Percentiles rank a stretch among this genome's conserved stretches.
Conservation (phyloP, 176 grass and related monocot species). For the Cenchrus fungigraminus region DNA sequence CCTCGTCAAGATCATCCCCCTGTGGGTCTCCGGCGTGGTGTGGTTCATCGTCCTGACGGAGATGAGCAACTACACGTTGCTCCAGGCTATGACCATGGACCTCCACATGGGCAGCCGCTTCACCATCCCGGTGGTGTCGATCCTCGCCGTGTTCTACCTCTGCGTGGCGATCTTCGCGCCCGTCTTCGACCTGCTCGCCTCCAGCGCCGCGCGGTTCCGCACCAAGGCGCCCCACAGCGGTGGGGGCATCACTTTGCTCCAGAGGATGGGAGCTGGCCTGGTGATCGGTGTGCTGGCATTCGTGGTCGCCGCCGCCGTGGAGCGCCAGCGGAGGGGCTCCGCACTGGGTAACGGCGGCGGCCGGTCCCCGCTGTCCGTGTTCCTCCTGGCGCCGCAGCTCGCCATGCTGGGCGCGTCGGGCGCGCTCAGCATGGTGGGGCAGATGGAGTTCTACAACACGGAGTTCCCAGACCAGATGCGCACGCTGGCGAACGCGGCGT, state of each 20-base stretch:
- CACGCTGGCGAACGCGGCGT: slow-evolving; percentile 38
- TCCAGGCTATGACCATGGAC: slow-evolving; percentile 46
- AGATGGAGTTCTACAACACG: slow-evolving; percentile 72
- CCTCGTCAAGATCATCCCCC: slow-evolving; percentile 39
- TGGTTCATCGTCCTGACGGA: slow-evolving; percentile 34
- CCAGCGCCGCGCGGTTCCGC: not conserved
- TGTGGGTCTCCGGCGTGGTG: slow-evolving; percentile 50
- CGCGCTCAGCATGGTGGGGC: slow-evolving; percentile 49
- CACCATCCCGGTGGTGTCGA: slow-evolving; percentile 37
- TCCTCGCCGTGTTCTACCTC: slow-evolving; percentile 38
- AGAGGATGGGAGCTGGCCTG: slow-evolving; percentile 30
- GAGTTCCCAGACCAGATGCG: slow-evolving; percentile 65
- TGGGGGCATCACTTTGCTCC: slow-evolving; percentile 33
- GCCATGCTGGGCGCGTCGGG: slow-evolving; percentile 42
- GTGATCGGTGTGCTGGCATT: not conserved
- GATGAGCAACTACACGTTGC: slow-evolving; percentile 20
- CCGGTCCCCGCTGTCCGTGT: slow-evolving; percentile 43
- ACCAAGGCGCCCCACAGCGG: not conserved
- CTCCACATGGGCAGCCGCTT: slow-evolving; percentile 48
- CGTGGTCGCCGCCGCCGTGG: slow-evolving; percentile 21
- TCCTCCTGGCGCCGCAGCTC: slow-evolving; percentile 60
- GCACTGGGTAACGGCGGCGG: slow-evolving; percentile 40
- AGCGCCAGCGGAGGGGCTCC: slow-evolving; percentile 24
- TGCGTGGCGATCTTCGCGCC: slow-evolving; percentile 42
- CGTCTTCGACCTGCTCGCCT: slow-evolving; percentile 47